A percentile compares a stretch with the other conserved stretches of the same genome.
Evolutionary conservation across 2,329 filamentous ascomycete genomes (phyloP).

Genomic region (Claviceps pazoutovae): DNA sequence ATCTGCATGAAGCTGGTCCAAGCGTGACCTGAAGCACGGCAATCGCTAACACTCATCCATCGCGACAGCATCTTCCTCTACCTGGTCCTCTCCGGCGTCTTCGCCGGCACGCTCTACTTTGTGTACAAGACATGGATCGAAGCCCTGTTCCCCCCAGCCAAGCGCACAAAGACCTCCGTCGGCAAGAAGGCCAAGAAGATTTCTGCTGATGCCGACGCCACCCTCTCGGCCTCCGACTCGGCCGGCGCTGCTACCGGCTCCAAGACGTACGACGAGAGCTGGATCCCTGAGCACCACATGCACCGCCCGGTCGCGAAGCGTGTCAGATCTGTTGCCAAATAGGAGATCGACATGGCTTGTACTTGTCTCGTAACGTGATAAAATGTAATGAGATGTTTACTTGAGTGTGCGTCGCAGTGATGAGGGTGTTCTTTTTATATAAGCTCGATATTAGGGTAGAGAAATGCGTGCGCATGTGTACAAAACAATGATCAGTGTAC

Average conservation of each 20-base stretch:
- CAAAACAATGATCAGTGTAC: too few species aligned
- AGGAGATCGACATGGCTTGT: constrained; percentile 6
- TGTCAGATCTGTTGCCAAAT: constrained; percentile 45
- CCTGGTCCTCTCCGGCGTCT: constrained; percentile 68
- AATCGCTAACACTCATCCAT: neutral
- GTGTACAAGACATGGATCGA: constrained; percentile 98
- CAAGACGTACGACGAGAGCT: constrained; percentile 77
- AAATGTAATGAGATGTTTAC: too few species aligned
- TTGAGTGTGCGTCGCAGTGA: too few species aligned
- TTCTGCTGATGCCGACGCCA: constrained; percentile 41
- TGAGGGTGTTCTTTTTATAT: too few species aligned
- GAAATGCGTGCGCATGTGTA: too few species aligned
- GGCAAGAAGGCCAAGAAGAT: constrained; percentile 51
- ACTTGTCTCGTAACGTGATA: neutral
- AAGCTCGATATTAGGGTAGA: too few species aligned
- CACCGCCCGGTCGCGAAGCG: constrained; percentile 65
- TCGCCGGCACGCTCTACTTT: constrained; percentile 76
- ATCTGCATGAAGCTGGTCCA: too few species aligned
- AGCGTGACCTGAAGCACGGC: neutral
- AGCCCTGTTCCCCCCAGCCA: constrained; percentile 84
- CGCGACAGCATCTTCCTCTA: constrained; percentile 81
- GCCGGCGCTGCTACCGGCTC: constrained; percentile 53
- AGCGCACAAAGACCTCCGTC: constrained; percentile 44
- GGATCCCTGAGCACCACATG: constrained; percentile 84
- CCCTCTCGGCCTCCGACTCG: constrained; percentile 56